These are phyloP conservation scores for Claviceps maximensis DNA, from an alignment of 2,329 filamentous ascomycete species.

Conservation along the genomic window DNA sequence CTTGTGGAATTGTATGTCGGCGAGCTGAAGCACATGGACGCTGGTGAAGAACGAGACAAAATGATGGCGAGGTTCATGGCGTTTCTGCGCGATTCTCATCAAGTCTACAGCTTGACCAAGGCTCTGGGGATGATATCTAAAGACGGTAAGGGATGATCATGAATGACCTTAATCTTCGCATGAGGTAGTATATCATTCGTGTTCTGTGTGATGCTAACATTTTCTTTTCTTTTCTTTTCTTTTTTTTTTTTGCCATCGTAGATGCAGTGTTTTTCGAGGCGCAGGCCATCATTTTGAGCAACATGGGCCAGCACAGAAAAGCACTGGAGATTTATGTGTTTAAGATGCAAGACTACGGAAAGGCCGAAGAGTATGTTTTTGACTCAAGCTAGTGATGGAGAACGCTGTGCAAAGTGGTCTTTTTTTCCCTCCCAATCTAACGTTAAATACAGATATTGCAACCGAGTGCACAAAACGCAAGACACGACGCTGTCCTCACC, in stretches of 20 bases:
- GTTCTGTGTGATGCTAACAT: constrained; percentile 5
- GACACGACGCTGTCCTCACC: constrained; percentile 27
- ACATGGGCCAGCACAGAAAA: constrained; percentile 91
- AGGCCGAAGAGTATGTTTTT: constrained; percentile 73
- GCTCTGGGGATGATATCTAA: constrained; percentile 67
- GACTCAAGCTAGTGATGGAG: background rate
- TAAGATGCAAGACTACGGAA: constrained; percentile 71
- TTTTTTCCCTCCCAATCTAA: constrained; percentile 9
- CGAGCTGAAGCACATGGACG: constrained; percentile 33
- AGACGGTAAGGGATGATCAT: constrained; percentile 53
- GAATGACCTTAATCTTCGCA: too few species aligned
- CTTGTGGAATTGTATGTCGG: constrained; percentile 59
- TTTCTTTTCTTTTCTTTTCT: background rate
- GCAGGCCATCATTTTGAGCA: constrained; percentile 79
- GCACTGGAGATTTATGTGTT: constrained; percentile 97
- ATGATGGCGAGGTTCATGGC: constrained; percentile 54
- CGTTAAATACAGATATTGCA: constrained; percentile 57
- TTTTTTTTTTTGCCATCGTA: constrained; percentile 18
- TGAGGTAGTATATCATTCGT: background rate
- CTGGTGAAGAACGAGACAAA: constrained; percentile 37
- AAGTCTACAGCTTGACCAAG: constrained; percentile 63
- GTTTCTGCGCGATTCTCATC: constrained; percentile 62
- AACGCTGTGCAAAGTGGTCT: background rate
- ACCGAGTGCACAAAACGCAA: constrained; percentile 59
- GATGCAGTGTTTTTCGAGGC: constrained; percentile 80